Conservation (phyloP, 2,329 filamentous ascomycete species). For the Phialophora verrucosa region DNA sequence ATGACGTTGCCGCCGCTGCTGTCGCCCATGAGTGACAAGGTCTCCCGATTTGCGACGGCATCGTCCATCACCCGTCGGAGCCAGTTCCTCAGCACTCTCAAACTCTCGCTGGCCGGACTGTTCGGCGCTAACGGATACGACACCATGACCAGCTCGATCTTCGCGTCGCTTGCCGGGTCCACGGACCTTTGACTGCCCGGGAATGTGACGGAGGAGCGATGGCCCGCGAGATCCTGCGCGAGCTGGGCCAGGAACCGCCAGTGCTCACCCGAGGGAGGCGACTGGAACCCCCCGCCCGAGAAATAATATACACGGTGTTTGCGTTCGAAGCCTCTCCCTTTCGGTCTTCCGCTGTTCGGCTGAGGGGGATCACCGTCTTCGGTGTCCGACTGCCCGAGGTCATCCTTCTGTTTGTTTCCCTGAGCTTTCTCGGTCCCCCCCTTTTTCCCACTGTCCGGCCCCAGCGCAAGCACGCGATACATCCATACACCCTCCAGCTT, state of each 20-base stretch:
- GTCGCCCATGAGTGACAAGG: constrained; percentile 60
- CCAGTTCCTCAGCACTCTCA: constrained; percentile 56
- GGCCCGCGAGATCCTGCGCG: constrained; percentile 45
- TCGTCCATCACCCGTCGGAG: constrained; percentile 52
- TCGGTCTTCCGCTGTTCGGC: neutral
- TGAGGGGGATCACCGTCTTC: neutral
- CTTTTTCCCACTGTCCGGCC: neutral
- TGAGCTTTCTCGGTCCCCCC: neutral
- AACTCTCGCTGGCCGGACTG: constrained; percentile 55
- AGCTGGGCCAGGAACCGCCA: constrained; percentile 59
- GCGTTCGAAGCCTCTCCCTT: constrained; percentile 18
- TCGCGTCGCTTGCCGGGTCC: constrained; percentile 26
- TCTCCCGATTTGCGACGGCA: constrained; percentile 49
- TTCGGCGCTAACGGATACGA: constrained; percentile 62
- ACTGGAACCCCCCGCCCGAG: constrained; percentile 62
- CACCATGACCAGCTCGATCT: constrained; percentile 55
- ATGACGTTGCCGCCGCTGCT: constrained; percentile 63
- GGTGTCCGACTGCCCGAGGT: neutral
- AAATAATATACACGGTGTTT: constrained; percentile 59
- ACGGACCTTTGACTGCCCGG: neutral
- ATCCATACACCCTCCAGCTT: constrained; percentile 52
- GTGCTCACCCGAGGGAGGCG: constrained; percentile 57
- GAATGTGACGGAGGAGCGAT: constrained; percentile 5
- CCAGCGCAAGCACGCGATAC: constrained; percentile 49
- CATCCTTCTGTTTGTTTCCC: neutral